A percentile compares a stretch with the other conserved stretches of the same genome.
Evolutionary conservation across 2,329 filamentous ascomycete species (phyloP).

Genomic region (Atkinsonella texensis): DNA sequence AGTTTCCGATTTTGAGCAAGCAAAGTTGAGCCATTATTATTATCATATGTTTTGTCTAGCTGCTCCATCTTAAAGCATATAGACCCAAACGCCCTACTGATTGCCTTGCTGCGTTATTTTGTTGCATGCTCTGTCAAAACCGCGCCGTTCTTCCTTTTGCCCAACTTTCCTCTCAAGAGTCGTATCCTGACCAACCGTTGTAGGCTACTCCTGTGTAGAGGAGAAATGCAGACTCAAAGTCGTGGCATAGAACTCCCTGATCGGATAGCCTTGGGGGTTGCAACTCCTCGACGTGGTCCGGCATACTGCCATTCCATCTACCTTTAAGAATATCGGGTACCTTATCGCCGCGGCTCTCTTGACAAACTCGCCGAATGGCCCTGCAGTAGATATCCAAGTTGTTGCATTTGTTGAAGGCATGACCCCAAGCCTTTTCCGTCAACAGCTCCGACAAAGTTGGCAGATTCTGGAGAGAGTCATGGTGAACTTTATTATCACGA

Average conservation of each 20-base stretch:
- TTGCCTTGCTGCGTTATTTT: too few species aligned
- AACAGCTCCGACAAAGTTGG: constrained; percentile 14
- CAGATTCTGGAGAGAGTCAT: constrained; percentile 19
- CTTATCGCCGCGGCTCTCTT: neutral
- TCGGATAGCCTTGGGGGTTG: constrained; percentile 4
- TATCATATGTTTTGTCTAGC: neutral
- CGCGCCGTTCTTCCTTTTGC: neutral
- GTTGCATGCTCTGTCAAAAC: neutral
- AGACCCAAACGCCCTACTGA: too few species aligned
- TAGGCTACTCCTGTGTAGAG: constrained; percentile 3
- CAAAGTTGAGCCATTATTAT: neutral
- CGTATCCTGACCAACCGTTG: constrained; percentile 5
- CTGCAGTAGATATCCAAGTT: constrained; percentile 13
- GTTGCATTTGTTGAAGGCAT: constrained; percentile 7
- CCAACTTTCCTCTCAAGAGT: neutral
- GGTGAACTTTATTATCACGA: constrained; percentile 16
- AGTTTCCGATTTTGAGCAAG: neutral
- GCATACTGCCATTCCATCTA: constrained; percentile 8
- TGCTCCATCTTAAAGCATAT: too few species aligned
- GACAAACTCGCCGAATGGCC: neutral
- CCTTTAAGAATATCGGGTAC: neutral
- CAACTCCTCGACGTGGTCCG: constrained; percentile 12
- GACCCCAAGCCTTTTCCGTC: neutral
- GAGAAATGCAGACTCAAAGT: constrained; percentile 1
- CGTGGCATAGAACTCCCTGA: neutral